A percentile compares a stretch with the other conserved stretches of the same genome.
phyloP scores from a whole-genome alignment of 2,329 filamentous ascomycete species.

The Sarocladium brachiariae region DNA sequence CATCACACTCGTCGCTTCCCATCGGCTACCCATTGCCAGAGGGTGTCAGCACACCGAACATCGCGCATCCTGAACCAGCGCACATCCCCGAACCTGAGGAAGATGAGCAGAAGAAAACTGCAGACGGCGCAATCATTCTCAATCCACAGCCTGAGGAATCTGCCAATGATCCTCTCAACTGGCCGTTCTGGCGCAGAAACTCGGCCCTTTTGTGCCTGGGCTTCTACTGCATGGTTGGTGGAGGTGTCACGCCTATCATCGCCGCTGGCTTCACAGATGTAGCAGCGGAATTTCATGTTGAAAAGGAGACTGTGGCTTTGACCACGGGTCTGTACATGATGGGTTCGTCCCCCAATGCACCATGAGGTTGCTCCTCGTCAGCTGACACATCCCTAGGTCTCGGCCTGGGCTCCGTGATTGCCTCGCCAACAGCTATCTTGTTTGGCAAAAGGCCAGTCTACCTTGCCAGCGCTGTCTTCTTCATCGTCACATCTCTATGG shows the following conservation, averaged over 20 bases:
- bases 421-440: conserved; percentile 84
- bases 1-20: conserved; percentile 51
- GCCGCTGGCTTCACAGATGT: conserved; percentile 86
- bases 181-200: conserved; percentile 77
- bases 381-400: conserved; percentile 38
- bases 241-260: conserved; percentile 84
- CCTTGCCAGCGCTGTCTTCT: conserved; percentile 68
- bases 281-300: conserved; percentile 56
- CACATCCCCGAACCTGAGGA: conserved; percentile 14
- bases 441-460: conserved; percentile 76
- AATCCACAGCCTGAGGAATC: conserved; percentile 91
- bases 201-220: conserved; percentile 73
- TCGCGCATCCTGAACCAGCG: conserved; percentile 2
- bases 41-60: conserved; percentile 1
- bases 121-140: conserved; percentile 76
- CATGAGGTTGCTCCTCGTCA: not conserved
- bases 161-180: conserved; percentile 86
- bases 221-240: conserved; percentile 88
- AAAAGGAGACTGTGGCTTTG: conserved; percentile 67
- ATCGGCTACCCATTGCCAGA: conserved; percentile 26
- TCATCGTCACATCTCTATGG: conserved; percentile 73
- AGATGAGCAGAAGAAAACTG: conserved; percentile 63
- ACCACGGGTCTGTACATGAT: conserved; percentile 94
- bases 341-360: conserved; percentile 29
- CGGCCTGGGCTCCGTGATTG: conserved; percentile 74